Conservation (phyloP, 2,329 filamentous ascomycete genomes). For the Pyrenophora tritici-repentis region DNA sequence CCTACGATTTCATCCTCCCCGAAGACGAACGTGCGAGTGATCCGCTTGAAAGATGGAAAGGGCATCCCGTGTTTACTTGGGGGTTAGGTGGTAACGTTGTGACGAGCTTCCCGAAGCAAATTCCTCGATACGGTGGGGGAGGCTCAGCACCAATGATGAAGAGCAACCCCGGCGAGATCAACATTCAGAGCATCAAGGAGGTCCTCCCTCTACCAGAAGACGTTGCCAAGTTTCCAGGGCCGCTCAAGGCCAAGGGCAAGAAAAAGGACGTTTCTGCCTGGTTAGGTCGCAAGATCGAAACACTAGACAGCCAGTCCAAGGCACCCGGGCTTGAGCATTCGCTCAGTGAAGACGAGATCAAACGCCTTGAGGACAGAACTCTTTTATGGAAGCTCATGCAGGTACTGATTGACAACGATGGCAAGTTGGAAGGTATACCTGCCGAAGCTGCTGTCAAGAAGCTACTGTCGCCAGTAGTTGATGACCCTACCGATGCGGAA, state of each 20-base stretch:
- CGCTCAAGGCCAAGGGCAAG: slow-evolving; percentile 85
- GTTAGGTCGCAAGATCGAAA: slow-evolving; percentile 76
- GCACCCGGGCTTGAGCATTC: slow-evolving; percentile 55
- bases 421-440: slow-evolving; percentile 72
- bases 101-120: slow-evolving; percentile 84
- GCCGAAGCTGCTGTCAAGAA: slow-evolving; percentile 77
- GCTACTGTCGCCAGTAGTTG: slow-evolving; percentile 67
- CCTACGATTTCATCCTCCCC: slow-evolving; percentile 62
- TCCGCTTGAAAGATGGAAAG: slow-evolving; percentile 86
- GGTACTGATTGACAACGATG: slow-evolving; percentile 84
- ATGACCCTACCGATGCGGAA: slow-evolving; percentile 28
- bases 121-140: slow-evolving; percentile 82
- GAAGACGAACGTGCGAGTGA: slow-evolving; percentile 66
- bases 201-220: slow-evolving; percentile 72
- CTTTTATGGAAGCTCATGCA: slow-evolving; percentile 86
- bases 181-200: slow-evolving; percentile 75
- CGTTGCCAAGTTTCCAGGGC: slow-evolving; percentile 83
- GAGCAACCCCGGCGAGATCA: slow-evolving; percentile 80
- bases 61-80: slow-evolving; percentile 84
- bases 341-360: slow-evolving; percentile 63
- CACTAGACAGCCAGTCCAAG: slow-evolving; percentile 63
- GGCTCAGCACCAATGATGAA: slow-evolving; percentile 76
- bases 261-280: slow-evolving; percentile 91
- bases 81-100: slow-evolving; percentile 82
- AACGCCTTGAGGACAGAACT: slow-evolving; percentile 76